Evolutionary conservation across 2,329 filamentous ascomycete genomes (phyloP), one percentile per base, ranked within the genome.

Genomic region (Aspergillaceae sp.): DNA sequence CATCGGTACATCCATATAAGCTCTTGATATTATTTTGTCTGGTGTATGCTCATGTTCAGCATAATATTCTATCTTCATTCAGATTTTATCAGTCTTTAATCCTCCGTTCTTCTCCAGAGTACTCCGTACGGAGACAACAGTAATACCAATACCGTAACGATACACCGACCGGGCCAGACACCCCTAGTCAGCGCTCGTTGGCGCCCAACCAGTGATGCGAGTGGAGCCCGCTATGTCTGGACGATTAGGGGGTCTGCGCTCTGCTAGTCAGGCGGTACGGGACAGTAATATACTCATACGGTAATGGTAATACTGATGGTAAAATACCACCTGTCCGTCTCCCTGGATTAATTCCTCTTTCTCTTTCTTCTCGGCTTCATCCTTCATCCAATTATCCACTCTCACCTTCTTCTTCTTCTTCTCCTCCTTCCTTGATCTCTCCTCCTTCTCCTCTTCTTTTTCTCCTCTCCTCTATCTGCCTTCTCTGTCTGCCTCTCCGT

Each of bases 401-500:
- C 19, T 19, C 19, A 19, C 19, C 19, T 19, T 19, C 19, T 19
- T 19, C 19, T 19, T 19, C 19, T 19, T 19, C 19, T 19, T 19
- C 19, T 19, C 19, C 19, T 19, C 19, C 19, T 19, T 19, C 19
- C 19, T 19, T 32, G 8, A 32, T 32, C 30, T 32, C 30, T 44
- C 47, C 45, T 19, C 2, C 19, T 19, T 2, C 19, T 19, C 19
- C 19, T 19, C 19, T 19, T 19, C 19, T 19, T 19, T 19, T 19
- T 19, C 48, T 46, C 48, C 49, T 53, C 50, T 47, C 50, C 51
- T 51, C 44, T 50, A 49, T 47, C 47, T 55, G 48, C 55, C 51
- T 52, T 54, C 49, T 48, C 53, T 47, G 53, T 51, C 45, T 50
- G 48, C 48, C 54, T 51, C 45, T 53, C 48, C 48, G 44, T 51